Evolutionary conservation across 2,329 filamentous ascomycete genomes (phyloP), one percentile per base, ranked within the genome.

Genomic region (Bipolaris sorokiniana): DNA sequence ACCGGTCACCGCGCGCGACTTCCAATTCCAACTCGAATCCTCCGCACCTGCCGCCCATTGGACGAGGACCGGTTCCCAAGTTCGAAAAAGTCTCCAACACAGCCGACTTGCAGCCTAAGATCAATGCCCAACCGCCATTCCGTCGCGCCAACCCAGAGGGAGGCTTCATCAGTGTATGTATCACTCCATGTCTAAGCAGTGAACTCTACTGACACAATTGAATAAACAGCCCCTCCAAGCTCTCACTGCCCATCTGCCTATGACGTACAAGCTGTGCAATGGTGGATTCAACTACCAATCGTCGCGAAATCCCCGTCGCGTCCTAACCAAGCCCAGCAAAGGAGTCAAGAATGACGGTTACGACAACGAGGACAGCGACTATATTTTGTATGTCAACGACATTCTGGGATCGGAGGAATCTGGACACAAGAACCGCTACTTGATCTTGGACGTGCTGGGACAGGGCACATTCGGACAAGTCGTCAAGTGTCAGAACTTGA

Each of bases 381-480:
- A 99, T 75, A 99, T 99, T 71, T 86, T 99, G 66, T 99, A 98
- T 70, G 95, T 99, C 69, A 99, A 99, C 76, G 95, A 99, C 75
- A 99, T 99, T 63, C 82, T 99, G 52, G 95, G 95, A 9, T 98
- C 94, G 13, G 95, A 99, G 78, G 95, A 99, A 77, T 94, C 94
- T 61, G 95, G 95, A 38, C 95, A 99, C 82, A 99, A 98, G 91
- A 98, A 98, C 72, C 90, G 95, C 49, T 99, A 99, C 75, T 86
- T 98, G 61, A 99, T 99, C 69, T 84, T 99, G 51, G 95, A 99
- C 78, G 95, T 99, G 28, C 84, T 99, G 51, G 95, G 95, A 18
- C 95, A 99, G 77, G 95, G 95, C 54, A 99, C 95, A 0, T 99
- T 99, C 75, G 95, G 95, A 7, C 95, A 99, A 79, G 95, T 99